Conservation (phyloP, 139 green algal genomes). For the Micractinium sp. region DNA sequence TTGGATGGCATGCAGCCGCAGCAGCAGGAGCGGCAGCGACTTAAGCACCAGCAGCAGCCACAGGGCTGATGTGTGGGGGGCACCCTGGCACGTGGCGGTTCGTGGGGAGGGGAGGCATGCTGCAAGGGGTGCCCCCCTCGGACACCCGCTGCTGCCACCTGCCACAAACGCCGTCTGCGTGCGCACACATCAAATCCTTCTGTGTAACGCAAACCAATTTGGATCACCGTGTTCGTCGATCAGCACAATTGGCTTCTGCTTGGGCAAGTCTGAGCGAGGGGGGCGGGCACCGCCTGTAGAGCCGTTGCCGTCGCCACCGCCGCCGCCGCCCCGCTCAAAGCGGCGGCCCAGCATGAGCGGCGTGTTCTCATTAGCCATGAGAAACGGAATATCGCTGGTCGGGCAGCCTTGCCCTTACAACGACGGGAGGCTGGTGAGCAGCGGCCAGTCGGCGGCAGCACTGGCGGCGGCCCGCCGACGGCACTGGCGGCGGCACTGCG, state of each 20-base stretch:
- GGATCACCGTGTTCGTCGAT: constrained; percentile 6
- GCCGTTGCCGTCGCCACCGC: background rate
- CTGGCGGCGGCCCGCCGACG: background rate
- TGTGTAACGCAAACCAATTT: background rate
- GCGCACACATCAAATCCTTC: background rate
- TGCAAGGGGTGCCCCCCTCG: background rate
- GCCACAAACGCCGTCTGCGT: background rate
- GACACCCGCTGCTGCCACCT: background rate
- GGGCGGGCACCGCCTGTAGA: background rate
- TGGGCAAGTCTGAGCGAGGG: background rate
- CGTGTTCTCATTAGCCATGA: background rate
- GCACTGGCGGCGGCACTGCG: background rate
- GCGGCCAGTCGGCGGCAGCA: background rate
- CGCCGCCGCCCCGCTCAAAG: background rate
- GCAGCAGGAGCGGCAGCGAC: too few relatives aligned
- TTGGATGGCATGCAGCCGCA: too few relatives aligned
- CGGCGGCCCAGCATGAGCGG: constrained; percentile 2
- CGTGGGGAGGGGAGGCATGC: background rate
- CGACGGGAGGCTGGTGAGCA: background rate
- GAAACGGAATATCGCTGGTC: too few relatives aligned
- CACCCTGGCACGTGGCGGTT: background rate
- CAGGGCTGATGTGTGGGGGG: too few relatives aligned
- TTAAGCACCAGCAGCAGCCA: too few relatives aligned
- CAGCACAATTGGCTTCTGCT: constrained; percentile 8
- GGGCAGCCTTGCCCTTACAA: background rate